Conservation (phyloP, 768 basidiomycete genomes). For the Termitomyces sp. region DNA sequence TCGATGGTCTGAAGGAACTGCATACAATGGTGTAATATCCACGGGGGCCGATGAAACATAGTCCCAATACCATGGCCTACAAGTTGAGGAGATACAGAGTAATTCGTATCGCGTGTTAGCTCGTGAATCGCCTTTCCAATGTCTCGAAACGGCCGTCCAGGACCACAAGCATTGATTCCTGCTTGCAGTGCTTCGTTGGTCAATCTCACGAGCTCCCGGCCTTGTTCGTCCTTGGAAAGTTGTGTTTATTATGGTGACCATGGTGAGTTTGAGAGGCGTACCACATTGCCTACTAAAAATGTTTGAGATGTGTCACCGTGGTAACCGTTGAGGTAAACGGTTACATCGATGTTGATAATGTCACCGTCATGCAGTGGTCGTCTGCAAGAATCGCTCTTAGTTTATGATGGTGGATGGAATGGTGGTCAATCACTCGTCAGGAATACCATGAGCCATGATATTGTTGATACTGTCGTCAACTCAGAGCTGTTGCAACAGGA, state of each 20-base stretch:
- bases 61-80: constrained; percentile 86
- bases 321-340: constrained; percentile 75
- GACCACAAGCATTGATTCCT: constrained; percentile 72
- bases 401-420: neutral
- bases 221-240: constrained; percentile 55
- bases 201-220: constrained; percentile 54
- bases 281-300: constrained; percentile 76
- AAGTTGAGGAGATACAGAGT: constrained; percentile 66
- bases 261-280: constrained; percentile 27
- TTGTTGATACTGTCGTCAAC: constrained; percentile 76
- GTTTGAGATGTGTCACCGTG: constrained; percentile 89
- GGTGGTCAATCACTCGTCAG: constrained; percentile 60
- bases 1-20: neutral
- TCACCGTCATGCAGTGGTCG: constrained; percentile 79
- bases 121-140: constrained; percentile 71
- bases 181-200: constrained; percentile 61
- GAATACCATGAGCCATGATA: constrained; percentile 82
- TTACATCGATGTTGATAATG: constrained; percentile 86
- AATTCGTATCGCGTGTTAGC: constrained; percentile 33
- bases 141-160: constrained; percentile 56
- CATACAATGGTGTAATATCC: constrained; percentile 75
- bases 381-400: constrained; percentile 29
- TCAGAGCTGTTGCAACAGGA: constrained; percentile 29
- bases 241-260: neutral
- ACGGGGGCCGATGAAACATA: constrained; percentile 76